Base-by-base conservation (phyloP, 805 yeast genomes). In the Dipodascus geniculatus region DNA sequence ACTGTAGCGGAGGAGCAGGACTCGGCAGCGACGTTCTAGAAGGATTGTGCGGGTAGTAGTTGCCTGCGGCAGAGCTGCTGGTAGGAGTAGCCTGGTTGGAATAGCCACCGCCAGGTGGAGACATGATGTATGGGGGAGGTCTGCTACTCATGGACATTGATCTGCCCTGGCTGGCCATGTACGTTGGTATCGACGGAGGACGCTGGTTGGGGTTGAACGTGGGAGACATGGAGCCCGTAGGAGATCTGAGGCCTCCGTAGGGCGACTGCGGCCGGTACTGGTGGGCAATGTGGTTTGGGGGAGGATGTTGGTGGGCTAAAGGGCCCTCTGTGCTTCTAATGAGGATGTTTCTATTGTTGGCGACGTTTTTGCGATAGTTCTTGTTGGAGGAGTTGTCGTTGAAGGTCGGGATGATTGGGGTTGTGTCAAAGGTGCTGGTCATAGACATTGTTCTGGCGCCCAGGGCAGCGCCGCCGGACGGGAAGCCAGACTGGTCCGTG, bases 331-430 rank as follows among this genome's bases (percentile, higher is more conserved):
- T 53, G 14, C 55, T 53, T 14, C 60, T 52, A 48, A 61, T 38
- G 22, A 56, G 55, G 48, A 58, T 56, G 23, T 59, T 61, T 16
- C 60, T 51, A 31, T 57, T 47, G 48, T 55, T 56, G 31, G 54
- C 54, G 48, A 61, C 51, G 42, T 61, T 59, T 49, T 61, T 60
- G 16, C 65, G 52, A 48, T 61, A 61, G 48, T 57, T 56, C 6
- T 51, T 11, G 17, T 50, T 54, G 23, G 47, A 48, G 17, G 23
- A 42, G 22, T 53, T 14, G 11, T 35, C 49, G 24, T 49, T 49
- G 20, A 68, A 51, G 52, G 61, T 64, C 28, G 71, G 71, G 48
- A 68, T 66, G 42, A 68, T 57, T 20, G 71, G 71, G 23, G 71
- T 63, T 4, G 71, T 61, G 55, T 68, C 71, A 54, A 58, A 63